These are phyloP conservation scores for Neonectria coccinea DNA, from an alignment of 2,329 filamentous ascomycete genomes.

Conservation along the genomic window DNA sequence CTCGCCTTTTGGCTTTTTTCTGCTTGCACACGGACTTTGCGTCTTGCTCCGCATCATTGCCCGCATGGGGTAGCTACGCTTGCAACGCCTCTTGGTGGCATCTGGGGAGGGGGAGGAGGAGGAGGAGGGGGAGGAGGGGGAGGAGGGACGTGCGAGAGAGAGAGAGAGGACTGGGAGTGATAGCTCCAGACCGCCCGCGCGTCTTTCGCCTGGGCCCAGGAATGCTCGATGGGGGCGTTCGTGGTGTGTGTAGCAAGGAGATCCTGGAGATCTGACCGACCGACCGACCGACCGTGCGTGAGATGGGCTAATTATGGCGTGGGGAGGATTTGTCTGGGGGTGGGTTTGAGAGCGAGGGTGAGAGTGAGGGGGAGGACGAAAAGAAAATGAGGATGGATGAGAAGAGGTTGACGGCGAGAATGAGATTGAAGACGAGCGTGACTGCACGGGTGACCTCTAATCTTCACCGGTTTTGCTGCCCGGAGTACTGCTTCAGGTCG, in stretches of 20 bases:
- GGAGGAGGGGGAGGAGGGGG: slow-evolving; percentile 4
- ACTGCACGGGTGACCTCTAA: background rate
- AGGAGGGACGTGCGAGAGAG: slow-evolving; percentile 11
- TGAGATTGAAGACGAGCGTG: background rate
- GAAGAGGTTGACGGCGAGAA: background rate
- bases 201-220: background rate
- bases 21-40: slow-evolving; percentile 6
- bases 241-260: background rate
- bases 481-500: background rate
- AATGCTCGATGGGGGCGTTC: background rate
- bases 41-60: slow-evolving; percentile 26
- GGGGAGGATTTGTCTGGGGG: background rate
- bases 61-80: slow-evolving; percentile 23
- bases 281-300: background rate
- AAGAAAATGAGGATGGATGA: background rate
- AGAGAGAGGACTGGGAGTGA: background rate
- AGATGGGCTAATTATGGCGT: slow-evolving; percentile 1
- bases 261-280: slow-evolving; percentile 12
- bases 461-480: background rate
- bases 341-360: too few relatives aligned
- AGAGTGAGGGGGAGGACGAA: background rate
- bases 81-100: slow-evolving; percentile 7
- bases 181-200: slow-evolving; percentile 1
- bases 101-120: slow-evolving; percentile 10
- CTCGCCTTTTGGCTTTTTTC: background rate